Evolutionary conservation across 2,329 filamentous ascomycete species (phyloP).

Genomic region (Hypoxylon sp.): DNA sequence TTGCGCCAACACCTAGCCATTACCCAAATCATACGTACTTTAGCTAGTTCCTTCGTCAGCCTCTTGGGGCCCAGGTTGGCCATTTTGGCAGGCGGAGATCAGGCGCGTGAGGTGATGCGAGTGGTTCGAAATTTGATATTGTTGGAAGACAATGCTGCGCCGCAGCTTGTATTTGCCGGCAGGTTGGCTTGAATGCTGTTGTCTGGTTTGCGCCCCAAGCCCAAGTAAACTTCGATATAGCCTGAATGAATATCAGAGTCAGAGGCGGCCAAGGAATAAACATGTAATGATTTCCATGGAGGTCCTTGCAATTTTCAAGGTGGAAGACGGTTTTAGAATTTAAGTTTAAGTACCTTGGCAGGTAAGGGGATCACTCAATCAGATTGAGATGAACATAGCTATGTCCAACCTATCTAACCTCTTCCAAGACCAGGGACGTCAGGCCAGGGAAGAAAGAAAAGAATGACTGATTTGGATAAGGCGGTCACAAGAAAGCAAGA

Average conservation of each 20-base stretch:
- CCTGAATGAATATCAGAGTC: constrained; percentile 21
- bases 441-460: constrained; percentile 8
- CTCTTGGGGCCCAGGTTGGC: constrained; percentile 69
- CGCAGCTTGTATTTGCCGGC: constrained; percentile 5
- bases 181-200: constrained; percentile 3
- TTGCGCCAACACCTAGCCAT: not conserved
- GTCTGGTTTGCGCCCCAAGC: constrained; percentile 15
- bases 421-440: constrained; percentile 18
- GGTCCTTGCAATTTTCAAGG: not conserved
- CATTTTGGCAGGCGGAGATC: constrained; percentile 43
- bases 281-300: not conserved
- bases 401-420: constrained; percentile 10
- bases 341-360: constrained; percentile 16
- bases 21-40: constrained; percentile 58
- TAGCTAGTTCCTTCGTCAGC: constrained; percentile 71
- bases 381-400: constrained; percentile 32
- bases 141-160: constrained; percentile 7
- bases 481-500: constrained; percentile 20
- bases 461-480: constrained; percentile 3
- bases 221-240: constrained; percentile 16
- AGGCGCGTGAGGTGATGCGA: constrained; percentile 18
- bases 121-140: constrained; percentile 7
- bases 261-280: constrained; percentile 11
- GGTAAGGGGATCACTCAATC: constrained; percentile 17
- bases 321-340: not conserved